Base-by-base conservation (phyloP, 208 protist species). In the Balamuthia mandrillaris region DNA sequence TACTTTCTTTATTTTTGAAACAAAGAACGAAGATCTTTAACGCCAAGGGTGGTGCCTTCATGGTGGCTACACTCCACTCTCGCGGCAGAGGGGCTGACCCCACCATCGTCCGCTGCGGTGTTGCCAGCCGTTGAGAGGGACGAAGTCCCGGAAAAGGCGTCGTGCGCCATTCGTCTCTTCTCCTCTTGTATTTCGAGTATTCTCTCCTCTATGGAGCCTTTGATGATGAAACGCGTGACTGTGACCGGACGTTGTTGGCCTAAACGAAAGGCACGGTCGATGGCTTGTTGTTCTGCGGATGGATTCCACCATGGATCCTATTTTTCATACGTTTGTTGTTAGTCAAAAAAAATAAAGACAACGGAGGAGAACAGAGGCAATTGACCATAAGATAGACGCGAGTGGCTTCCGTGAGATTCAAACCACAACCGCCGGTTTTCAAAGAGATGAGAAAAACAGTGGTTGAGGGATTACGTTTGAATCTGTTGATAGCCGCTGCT, bases 281-380 rank as follows among this genome's bases (percentile, higher is more conserved):
- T 82, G 29, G 75, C 75, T 42, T 82, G 75, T 37, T 82, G 75
- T 31, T 82, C 75, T 14, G 75, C 75, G 7, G 75, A 82, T 9
- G 75, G 75, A 66, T 82, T 82, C 75, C 75, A 82, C 75, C 75
- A 82, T 16, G 75, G 75, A 37, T 82, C 75, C 75, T 21, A 82
- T 66, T 7, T 66, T 33, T 1, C 52, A 82, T 10, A 54, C 75
- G 45, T 79, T 14, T 27, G 31, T 18, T 1, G 27, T 7, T 14
- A 14, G 35, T 12, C 31, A 78, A n/a, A 18, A 58, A 35, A 6
- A 29, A 37, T 5, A 60, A 6, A 12, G 14, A 39, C 35, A 2
- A 74, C 9, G 29, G 35, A 44, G n/a, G n/a, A n/a, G n/a, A n/a
- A n/a, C n/a, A n/a, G n/a, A n/a, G n/a, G n/a, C n/a, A n/a, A n/a